Percentiles rank a stretch among this genome's conserved stretches.
Evolutionary conservation across 257 asterid genomes (phyloP).

Genomic region (Echium plantagineum): DNA sequence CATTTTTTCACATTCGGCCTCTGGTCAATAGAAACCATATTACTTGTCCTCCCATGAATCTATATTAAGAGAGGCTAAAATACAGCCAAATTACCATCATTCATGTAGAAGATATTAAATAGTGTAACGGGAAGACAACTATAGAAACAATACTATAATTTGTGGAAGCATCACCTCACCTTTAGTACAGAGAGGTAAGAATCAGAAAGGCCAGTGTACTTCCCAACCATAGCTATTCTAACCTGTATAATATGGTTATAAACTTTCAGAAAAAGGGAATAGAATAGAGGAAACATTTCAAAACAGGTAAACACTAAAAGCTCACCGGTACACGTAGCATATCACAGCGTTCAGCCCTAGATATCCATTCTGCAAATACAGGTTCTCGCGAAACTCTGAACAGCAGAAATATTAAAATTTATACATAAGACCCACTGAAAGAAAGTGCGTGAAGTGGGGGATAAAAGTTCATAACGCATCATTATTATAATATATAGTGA

Average conservation of each 20-base stretch:
- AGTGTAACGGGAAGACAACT: not conserved
- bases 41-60: not conserved
- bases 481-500: too few species aligned
- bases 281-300: slow-evolving; percentile 6
- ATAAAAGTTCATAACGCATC: too few species aligned
- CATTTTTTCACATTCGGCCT: not conserved
- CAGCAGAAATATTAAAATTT: not conserved
- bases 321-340: slow-evolving; percentile 47
- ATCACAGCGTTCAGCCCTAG: slow-evolving; percentile 56
- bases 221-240: slow-evolving; percentile 80
- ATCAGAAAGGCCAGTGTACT: slow-evolving; percentile 72
- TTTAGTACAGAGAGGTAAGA: slow-evolving; percentile 66
- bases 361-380: slow-evolving; percentile 51
- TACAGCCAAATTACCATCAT: too few species aligned
- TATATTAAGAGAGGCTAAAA: not conserved
- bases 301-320: slow-evolving; percentile 9
- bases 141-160: not conserved
- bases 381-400: slow-evolving; percentile 42
- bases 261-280: slow-evolving; percentile 1
- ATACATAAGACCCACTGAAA: not conserved
- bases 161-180: slow-evolving; percentile 18
- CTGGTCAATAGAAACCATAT: not conserved
- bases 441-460: not conserved
- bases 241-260: slow-evolving; percentile 33
- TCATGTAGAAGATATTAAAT: not conserved